Base-by-base conservation (phyloP, 2,329 filamentous ascomycete species). In the Aspergillus neoniger region DNA sequence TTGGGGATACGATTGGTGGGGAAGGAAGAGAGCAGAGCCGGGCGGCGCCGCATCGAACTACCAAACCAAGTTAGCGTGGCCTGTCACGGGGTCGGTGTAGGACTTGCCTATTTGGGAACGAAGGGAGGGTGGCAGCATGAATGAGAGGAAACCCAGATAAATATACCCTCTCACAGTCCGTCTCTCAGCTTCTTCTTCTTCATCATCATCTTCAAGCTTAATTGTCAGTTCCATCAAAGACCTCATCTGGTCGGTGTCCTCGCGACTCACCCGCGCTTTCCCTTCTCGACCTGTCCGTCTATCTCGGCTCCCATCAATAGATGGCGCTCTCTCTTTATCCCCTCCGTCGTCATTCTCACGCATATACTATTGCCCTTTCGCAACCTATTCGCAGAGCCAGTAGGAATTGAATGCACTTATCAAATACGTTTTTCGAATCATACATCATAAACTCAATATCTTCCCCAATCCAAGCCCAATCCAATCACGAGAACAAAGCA, bases 271-370 rank as follows among this genome's bases (percentile, higher is more conserved):
- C 21, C 47, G n/a, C 55, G 32, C 30, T 36, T 38, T 25, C n/a
- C 32, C 47, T 41, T 23, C 15, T 43, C 36, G 25, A 43, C 43
- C 19, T 17, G 38, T 23, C 21, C 15, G 25, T 56, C 48, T 14
- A 5, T 28, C 66, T 36, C 70, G 53, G 43, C 38, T 55, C n/a
- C 53, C 39, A 55, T 55, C 53, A 55, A 55, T 73, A 72, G 71
- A 73, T 73, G 71, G 71, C 70, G 67, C 59, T 72, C 61, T 73
- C 71, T 58, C 66, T 67, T 50, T 68, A 68, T 58, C 70, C 71
- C 61, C 64, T 71, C 61, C 70, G 68, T 60, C 69, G 66, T 50
- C 69, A 72, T 65, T 72, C 70, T 38, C 71, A 73, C 63, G 64
- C 63, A 32, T 73, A 73, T 66, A 72, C 70, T 39, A 73, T 73